A percentile compares a stretch with the other conserved stretches of the same genome.
Evolutionary conservation across 1,284 basidiomycete genomes (phyloP).

Genomic region (Trichosporon sp.): DNA sequence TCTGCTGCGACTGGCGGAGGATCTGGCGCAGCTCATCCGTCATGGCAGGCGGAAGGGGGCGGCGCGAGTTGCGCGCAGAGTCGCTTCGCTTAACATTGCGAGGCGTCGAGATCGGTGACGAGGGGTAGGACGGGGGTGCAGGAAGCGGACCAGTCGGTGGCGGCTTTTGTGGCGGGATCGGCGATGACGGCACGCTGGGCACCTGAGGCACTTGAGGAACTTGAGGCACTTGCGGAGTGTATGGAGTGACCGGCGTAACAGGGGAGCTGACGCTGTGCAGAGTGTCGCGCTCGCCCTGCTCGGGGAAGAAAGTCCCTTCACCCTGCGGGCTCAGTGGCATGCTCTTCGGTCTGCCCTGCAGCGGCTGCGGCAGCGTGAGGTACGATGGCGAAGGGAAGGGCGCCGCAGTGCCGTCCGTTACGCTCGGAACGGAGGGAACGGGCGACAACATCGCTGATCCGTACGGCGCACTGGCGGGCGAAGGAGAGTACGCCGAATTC

Average conservation of each 20-base stretch:
- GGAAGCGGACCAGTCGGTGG: neutral
- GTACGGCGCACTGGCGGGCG: neutral
- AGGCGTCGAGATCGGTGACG: neutral
- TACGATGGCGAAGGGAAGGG: neutral
- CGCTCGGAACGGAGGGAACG: neutral
- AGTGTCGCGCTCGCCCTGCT: neutral
- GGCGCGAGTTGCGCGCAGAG: neutral
- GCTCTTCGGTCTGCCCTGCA: neutral
- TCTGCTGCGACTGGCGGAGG: neutral
- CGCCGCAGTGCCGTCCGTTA: neutral
- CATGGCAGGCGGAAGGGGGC: neutral
- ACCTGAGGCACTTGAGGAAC: neutral
- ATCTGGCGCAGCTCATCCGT: neutral
- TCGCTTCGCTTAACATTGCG: neutral
- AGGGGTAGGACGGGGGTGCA: neutral
- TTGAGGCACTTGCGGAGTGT: neutral
- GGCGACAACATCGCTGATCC: neutral
- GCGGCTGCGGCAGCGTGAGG: neutral
- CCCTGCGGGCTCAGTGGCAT: neutral
- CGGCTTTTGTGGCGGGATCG: neutral
- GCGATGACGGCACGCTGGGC: neutral
- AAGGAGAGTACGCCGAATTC: neutral
- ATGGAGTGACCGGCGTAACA: neutral
- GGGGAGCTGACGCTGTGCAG: neutral
- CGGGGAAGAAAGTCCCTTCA: neutral